Conservation (phyloP, 1,139 yeast species). For the Trichomonascaceae sp. region DNA sequence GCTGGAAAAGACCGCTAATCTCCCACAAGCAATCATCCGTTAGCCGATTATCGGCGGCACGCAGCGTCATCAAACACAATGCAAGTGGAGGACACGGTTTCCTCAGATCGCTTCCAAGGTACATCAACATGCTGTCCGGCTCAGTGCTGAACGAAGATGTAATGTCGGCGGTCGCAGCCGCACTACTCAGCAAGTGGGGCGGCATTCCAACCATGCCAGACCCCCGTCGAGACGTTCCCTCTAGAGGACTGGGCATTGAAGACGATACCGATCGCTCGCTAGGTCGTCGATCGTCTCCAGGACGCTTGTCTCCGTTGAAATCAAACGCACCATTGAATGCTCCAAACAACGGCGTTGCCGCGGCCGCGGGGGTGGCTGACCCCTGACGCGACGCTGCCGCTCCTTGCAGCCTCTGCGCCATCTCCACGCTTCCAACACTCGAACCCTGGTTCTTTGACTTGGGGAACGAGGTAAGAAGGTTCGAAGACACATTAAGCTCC, state of each 20-base stretch:
- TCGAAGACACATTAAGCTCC: slow-evolving; percentile 65
- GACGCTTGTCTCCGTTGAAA: slow-evolving; percentile 5
- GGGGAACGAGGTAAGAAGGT: slow-evolving; percentile 56
- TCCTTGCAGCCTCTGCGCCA: slow-evolving; percentile 1
- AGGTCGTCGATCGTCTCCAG: slow-evolving; percentile 8
- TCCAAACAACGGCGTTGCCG: background rate
- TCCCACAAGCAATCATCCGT: slow-evolving; percentile 66
- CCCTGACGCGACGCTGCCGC: background rate
- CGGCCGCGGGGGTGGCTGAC: background rate
- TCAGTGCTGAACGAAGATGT: background rate
- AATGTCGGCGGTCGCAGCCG: too few species aligned
- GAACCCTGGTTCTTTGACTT: slow-evolving; percentile 22
- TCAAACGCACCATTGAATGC: slow-evolving; percentile 1
- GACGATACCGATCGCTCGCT: slow-evolving; percentile 12
- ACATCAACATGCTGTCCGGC: background rate
- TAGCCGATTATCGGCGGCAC: slow-evolving; percentile 73
- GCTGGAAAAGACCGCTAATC: slow-evolving; percentile 44
- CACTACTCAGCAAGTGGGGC: background rate
- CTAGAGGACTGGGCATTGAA: slow-evolving; percentile 14
- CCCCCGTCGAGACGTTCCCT: background rate
- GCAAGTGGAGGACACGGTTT: slow-evolving; percentile 10
- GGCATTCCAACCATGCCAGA: background rate
- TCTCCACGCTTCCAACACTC: slow-evolving; percentile 11
- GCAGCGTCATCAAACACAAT: slow-evolving; percentile 37
- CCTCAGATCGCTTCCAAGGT: slow-evolving; percentile 10